These are phyloP conservation scores for Neofusicoccum kwambonambiense DNA, from an alignment of 2,329 filamentous ascomycete genomes.

Conservation along the genomic window DNA sequence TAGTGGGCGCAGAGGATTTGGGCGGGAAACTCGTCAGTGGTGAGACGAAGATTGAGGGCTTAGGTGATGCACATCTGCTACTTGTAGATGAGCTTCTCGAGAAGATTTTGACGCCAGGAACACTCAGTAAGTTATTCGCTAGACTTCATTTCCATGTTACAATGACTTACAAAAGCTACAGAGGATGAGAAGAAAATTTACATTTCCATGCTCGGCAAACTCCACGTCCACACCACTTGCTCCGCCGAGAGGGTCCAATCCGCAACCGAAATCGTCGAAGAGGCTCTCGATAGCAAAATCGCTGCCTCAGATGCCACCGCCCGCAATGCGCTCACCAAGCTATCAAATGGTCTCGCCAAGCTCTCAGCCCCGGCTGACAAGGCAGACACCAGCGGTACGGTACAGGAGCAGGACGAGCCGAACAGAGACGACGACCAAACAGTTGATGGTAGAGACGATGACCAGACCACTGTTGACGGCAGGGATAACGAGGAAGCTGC, in stretches of 20 bases:
- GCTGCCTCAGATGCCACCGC: constrained; percentile 53
- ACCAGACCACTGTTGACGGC: constrained; percentile 25
- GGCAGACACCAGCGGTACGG: constrained; percentile 21
- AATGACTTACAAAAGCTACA: constrained; percentile 39
- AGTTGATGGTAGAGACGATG: neutral
- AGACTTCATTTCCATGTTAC: neutral
- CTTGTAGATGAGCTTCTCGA: constrained; percentile 77
- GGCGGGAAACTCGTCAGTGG: constrained; percentile 34
- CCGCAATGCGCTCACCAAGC: constrained; percentile 55
- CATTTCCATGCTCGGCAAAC: constrained; percentile 74
- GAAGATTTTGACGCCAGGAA: constrained; percentile 63
- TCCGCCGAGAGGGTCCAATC: constrained; percentile 32
- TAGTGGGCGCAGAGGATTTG: constrained; percentile 57
- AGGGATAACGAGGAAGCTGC: constrained; percentile 19
- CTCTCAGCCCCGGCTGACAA: constrained; percentile 37
- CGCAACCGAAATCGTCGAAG: constrained; percentile 46
- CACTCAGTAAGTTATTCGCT: constrained; percentile 56
- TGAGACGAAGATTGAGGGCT: constrained; percentile 60
- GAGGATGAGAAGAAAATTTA: constrained; percentile 85
- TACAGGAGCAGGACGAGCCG: constrained; percentile 19
- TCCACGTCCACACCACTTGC: constrained; percentile 71
- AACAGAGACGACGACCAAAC: neutral
- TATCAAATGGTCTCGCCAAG: constrained; percentile 52
- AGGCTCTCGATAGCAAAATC: constrained; percentile 49
- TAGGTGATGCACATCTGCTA: constrained; percentile 76